Conservation (phyloP, 2,329 filamentous ascomycete genomes). For the Mollisia scopiformis region DNA sequence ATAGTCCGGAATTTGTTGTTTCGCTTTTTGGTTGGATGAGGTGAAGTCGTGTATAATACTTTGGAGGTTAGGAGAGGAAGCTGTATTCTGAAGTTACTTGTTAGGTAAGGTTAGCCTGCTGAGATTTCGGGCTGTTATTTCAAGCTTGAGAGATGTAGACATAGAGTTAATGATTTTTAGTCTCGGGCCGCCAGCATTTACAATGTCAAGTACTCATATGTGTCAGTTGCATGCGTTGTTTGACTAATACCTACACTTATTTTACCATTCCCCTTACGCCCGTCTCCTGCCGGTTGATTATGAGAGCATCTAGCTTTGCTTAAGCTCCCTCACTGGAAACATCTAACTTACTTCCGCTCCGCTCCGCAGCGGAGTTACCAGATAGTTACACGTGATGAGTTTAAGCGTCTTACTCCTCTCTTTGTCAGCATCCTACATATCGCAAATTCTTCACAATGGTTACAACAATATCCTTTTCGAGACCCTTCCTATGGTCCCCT, state of each 20-base stretch:
- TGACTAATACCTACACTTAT: background rate
- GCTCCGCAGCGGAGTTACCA: background rate
- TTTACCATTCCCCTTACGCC: background rate
- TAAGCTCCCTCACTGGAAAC: background rate
- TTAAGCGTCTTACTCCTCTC: background rate
- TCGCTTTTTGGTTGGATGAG: too few relatives aligned
- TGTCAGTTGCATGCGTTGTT: too few relatives aligned
- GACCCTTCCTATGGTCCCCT: background rate
- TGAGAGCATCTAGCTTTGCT: background rate
- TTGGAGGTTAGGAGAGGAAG: too few relatives aligned
- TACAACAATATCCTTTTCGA: background rate
- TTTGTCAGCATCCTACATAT: background rate
- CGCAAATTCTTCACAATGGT: background rate
- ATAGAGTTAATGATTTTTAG: too few relatives aligned
- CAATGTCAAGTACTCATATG: too few relatives aligned
- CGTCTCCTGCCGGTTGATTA: background rate
- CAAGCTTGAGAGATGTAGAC: too few relatives aligned
- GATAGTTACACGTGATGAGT: background rate
- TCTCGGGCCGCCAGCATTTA: too few relatives aligned
- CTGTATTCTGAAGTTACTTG: too few relatives aligned
- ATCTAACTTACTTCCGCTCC: background rate
- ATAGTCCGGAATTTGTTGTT: too few relatives aligned
- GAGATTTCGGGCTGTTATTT: too few relatives aligned
- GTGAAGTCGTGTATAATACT: too few relatives aligned
- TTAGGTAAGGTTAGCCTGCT: too few relatives aligned